Conservation (phyloP, 768 basidiomycete genomes). For the Pholiota microspora region DNA sequence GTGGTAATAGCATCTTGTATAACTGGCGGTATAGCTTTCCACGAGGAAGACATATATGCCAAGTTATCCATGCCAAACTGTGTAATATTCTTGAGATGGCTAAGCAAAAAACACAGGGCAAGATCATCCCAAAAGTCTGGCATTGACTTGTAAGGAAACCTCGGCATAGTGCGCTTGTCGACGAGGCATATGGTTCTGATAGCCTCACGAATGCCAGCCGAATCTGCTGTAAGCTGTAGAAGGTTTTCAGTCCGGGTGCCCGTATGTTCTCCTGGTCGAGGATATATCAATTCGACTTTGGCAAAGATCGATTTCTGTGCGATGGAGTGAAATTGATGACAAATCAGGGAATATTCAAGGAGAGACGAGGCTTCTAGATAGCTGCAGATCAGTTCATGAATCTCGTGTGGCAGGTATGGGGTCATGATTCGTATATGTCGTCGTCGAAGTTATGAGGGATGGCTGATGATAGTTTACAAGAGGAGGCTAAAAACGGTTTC, state of each 20-base stretch:
- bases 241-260: background rate
- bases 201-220: background rate
- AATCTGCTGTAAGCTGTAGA: background rate
- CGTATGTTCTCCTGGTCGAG: background rate
- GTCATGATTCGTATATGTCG: too few species aligned
- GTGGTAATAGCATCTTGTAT: background rate
- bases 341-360: background rate
- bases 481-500: too few species aligned
- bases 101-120: background rate
- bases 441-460: too few species aligned
- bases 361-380: background rate
- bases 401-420: constrained; percentile 9
- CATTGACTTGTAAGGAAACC: too few species aligned
- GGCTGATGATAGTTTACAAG: too few species aligned
- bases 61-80: background rate
- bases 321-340: constrained; percentile 2
- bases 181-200: background rate
- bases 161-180: background rate
- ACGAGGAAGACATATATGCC: background rate
- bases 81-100: background rate
- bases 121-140: too few species aligned
- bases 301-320: background rate
- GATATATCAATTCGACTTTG: background rate
- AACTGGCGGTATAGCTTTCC: background rate
- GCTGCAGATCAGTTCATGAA: constrained; percentile 3